phyloP scores from a whole-genome alignment of 1,284 basidiomycete species.

The Cryptococcus depauperatus region DNA sequence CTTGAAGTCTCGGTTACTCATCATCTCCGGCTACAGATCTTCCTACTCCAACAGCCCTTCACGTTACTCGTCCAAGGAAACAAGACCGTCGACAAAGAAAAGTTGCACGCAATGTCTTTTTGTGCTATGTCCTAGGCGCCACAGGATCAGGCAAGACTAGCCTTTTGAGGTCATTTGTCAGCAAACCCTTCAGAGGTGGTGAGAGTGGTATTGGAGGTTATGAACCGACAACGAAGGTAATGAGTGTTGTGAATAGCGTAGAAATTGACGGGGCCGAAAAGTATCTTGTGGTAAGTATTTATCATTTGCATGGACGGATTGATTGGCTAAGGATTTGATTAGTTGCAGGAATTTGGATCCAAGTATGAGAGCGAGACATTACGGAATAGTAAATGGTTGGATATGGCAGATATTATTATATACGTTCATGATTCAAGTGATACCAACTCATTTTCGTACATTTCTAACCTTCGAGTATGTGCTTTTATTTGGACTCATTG shows the following conservation, averaged over 20 bases:
- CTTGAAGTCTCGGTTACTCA: slow-evolving; percentile 42
- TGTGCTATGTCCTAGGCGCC: slow-evolving; percentile 89
- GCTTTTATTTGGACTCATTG: background rate
- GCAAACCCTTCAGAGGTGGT: slow-evolving; percentile 57
- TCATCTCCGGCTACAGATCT: slow-evolving; percentile 44
- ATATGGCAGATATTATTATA: slow-evolving; percentile 85
- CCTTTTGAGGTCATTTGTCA: slow-evolving; percentile 73
- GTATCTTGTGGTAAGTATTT: slow-evolving; percentile 74
- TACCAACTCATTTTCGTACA: slow-evolving; percentile 97
- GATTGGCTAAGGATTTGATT: slow-evolving; percentile 1
- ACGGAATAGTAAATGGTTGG: slow-evolving; percentile 80
- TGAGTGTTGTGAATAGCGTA: slow-evolving; percentile 89
- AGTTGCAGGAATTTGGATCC: slow-evolving; percentile 96
- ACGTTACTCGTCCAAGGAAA: slow-evolving; percentile 72
- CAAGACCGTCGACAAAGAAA: slow-evolving; percentile 79
- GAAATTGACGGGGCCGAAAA: slow-evolving; percentile 92
- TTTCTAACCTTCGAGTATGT: slow-evolving; percentile 84
- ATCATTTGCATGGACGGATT: background rate
- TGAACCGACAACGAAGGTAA: slow-evolving; percentile 79
- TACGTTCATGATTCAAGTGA: slow-evolving; percentile 97
- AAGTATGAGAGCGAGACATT: slow-evolving; percentile 88
- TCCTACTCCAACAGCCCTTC: slow-evolving; percentile 62
- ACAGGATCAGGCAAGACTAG: slow-evolving; percentile 94
- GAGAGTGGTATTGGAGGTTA: slow-evolving; percentile 48
- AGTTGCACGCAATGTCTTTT: slow-evolving; percentile 78